Percentiles rank a stretch among this genome's conserved stretches.
Conservation (phyloP, 2,329 filamentous ascomycete species). For the Neofusicoccum sp. region DNA sequence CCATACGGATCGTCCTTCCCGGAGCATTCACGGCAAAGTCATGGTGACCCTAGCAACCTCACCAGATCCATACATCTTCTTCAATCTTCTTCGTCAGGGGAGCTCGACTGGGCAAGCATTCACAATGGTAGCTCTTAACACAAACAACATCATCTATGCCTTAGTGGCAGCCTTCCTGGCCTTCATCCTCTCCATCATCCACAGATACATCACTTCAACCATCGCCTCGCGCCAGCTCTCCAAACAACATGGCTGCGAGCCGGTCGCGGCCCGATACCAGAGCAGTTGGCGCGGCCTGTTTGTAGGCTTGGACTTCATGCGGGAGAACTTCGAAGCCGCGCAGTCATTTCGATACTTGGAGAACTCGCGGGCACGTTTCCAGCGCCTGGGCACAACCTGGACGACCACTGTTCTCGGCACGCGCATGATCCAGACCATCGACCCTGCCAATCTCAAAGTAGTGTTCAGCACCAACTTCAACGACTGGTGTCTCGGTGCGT, state of each 20-base stretch:
- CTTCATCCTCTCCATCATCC: too few species aligned
- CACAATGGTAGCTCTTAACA: too few species aligned
- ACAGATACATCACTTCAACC: too few species aligned
- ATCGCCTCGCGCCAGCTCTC: not conserved
- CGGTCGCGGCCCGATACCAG: conserved; percentile 45
- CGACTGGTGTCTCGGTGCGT: conserved; percentile 46
- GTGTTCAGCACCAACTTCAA: conserved; percentile 49
- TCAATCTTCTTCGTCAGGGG: too few species aligned
- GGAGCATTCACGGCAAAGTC: too few species aligned
- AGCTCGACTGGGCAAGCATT: too few species aligned
- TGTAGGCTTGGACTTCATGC: conserved; percentile 56
- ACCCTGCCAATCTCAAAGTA: conserved; percentile 53
- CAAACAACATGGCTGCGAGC: conserved; percentile 51
- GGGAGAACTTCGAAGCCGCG: conserved; percentile 34
- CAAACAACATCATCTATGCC: too few species aligned
- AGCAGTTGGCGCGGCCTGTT: conserved; percentile 44
- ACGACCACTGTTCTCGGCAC: conserved; percentile 29
- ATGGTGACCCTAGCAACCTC: too few species aligned
- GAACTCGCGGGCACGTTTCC: not conserved
- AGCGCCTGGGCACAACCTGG: not conserved
- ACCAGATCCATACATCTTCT: too few species aligned
- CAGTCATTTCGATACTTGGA: not conserved
- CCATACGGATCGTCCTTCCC: too few species aligned
- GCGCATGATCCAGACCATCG: conserved; percentile 44
- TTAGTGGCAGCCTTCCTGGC: too few species aligned